A percentile compares a stretch with the other conserved stretches of the same genome.
These are phyloP conservation scores for Colletotrichum sp. DNA, from an alignment of 2,329 filamentous ascomycete genomes.

Conservation along the genomic window DNA sequence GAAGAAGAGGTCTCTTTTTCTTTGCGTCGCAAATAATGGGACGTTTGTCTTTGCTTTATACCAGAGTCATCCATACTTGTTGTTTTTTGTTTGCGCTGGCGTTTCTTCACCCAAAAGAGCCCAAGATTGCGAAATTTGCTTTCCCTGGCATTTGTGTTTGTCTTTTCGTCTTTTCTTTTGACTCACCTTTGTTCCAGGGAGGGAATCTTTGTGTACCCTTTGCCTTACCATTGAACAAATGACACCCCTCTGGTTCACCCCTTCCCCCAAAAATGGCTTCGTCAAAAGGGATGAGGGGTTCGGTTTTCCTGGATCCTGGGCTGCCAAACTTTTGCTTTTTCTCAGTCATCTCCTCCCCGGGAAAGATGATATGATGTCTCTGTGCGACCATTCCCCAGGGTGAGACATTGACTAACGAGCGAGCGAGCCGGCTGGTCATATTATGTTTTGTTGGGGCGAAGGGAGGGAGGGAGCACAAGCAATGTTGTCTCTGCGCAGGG, in stretches of 20 bases:
- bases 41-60: neutral
- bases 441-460: neutral
- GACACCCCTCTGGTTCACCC: neutral
- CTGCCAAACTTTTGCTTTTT: neutral
- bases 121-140: constrained; percentile 12
- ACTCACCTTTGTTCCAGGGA: constrained; percentile 10
- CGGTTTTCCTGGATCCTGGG: neutral
- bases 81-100: neutral
- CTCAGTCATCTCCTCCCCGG: neutral
- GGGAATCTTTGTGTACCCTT: neutral
- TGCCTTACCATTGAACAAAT: neutral
- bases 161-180: neutral
- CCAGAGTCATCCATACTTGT: neutral
- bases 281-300: neutral
- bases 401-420: neutral
- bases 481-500: neutral
- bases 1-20: neutral
- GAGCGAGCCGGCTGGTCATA: neutral
- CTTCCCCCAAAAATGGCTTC: neutral
- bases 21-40: neutral
- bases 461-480: neutral
- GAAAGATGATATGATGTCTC: neutral
- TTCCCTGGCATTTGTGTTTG: neutral
- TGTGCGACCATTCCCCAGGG: neutral
- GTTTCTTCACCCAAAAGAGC: neutral